These are phyloP conservation scores for Colletotrichum sp. DNA, from an alignment of 2,329 filamentous ascomycete genomes.

Conservation along the genomic window DNA sequence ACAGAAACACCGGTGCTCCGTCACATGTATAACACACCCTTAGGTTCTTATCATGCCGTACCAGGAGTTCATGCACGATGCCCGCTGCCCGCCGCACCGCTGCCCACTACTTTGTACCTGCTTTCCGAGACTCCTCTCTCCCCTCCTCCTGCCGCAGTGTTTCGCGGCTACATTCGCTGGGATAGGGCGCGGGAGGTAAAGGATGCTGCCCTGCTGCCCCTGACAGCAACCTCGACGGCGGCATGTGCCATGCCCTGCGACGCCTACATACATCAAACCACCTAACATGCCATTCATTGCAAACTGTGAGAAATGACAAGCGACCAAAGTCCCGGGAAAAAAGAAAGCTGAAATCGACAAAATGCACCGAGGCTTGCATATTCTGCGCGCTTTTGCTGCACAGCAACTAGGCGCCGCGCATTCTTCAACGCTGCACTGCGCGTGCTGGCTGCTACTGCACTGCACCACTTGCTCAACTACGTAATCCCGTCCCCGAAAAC, in stretches of 20 bases:
- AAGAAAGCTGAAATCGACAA: slow-evolving; percentile 4
- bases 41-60: slow-evolving; percentile 15
- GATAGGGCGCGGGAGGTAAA: background rate
- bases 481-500: background rate
- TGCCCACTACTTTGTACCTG: background rate
- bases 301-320: slow-evolving; percentile 12
- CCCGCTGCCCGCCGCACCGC: slow-evolving; percentile 12
- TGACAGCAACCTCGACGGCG: background rate
- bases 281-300: background rate
- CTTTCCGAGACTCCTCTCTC: background rate
- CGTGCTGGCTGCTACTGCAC: background rate
- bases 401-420: background rate
- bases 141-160: background rate
- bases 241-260: slow-evolving; percentile 3
- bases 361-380: slow-evolving; percentile 6
- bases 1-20: slow-evolving; percentile 5
- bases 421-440: slow-evolving; percentile 14
- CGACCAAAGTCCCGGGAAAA: background rate
- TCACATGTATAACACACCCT: slow-evolving; percentile 15
- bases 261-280: slow-evolving; percentile 13
- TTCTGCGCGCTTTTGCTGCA: slow-evolving; percentile 9
- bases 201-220: background rate
- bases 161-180: slow-evolving; percentile 4
- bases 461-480: background rate
- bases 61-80: slow-evolving; percentile 25